Conservation (phyloP, 306 rosid species). For the Vicia villosa region DNA sequence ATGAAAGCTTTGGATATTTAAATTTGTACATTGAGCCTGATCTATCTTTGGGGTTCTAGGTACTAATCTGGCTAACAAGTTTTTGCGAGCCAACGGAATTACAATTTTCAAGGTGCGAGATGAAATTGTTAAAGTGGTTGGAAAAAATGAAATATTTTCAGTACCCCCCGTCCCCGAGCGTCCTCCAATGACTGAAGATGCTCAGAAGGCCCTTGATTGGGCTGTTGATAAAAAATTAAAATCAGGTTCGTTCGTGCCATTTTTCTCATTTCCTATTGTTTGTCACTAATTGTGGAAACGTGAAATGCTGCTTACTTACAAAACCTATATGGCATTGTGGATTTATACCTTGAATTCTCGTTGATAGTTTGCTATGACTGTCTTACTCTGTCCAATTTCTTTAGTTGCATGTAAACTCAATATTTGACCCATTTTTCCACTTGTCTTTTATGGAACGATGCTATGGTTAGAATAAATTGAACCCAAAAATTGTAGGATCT, state of each 20-base stretch:
- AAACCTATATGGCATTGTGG: constrained; percentile 9
- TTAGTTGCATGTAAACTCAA: background rate
- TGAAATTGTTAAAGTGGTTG: constrained; percentile 59
- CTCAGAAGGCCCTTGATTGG: constrained; percentile 77
- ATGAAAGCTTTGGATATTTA: constrained; percentile 21
- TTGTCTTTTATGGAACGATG: background rate
- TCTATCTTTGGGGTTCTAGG: constrained; percentile 47
- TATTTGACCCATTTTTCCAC: background rate
- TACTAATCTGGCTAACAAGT: constrained; percentile 60
- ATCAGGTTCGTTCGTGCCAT: constrained; percentile 52
- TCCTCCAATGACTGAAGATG: constrained; percentile 68
- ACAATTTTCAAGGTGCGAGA: constrained; percentile 68
- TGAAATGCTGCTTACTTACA: constrained; percentile 17
- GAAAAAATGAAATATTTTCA: constrained; percentile 48
- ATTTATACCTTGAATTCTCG: constrained; percentile 10
- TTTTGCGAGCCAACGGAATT: constrained; percentile 62
- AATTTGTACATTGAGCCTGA: constrained; percentile 30
- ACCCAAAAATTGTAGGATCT: background rate
- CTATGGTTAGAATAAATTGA: constrained; percentile 9
- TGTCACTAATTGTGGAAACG: background rate
- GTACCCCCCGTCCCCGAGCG: constrained; percentile 65
- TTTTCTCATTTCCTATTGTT: constrained; percentile 26
- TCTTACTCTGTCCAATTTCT: background rate
- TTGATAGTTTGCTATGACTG: constrained; percentile 1
- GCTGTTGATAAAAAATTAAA: constrained; percentile 63